Percentiles rank a stretch among this genome's conserved stretches.
phyloP scores from a whole-genome alignment of 2,329 filamentous ascomycete genomes.

The Thielaviopsis populi region DNA sequence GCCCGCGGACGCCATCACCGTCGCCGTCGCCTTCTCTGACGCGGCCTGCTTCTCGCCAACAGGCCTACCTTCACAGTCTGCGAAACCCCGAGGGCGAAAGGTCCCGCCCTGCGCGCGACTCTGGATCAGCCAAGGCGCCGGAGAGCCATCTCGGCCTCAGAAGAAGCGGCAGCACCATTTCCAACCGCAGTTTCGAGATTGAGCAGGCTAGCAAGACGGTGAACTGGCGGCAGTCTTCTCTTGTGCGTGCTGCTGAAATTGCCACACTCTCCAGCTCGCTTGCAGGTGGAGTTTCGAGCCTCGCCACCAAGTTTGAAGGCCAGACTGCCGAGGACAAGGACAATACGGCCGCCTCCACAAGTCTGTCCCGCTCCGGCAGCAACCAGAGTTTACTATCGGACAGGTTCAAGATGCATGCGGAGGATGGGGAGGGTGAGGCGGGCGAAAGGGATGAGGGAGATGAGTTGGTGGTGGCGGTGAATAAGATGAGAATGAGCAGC shows the following conservation, averaged over 20 bases:
- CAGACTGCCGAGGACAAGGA: not conserved
- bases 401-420: not conserved
- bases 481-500: conserved; percentile 17
- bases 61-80: conserved; percentile 9
- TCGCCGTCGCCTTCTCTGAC: conserved; percentile 4
- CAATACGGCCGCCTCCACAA: not conserved
- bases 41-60: conserved; percentile 7
- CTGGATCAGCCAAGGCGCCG: not conserved
- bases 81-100: conserved; percentile 7
- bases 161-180: conserved; percentile 7
- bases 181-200: conserved; percentile 13
- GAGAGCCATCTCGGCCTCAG: conserved; percentile 2
- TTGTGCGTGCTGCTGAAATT: conserved; percentile 14
- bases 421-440: not conserved
- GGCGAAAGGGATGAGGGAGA: not conserved
- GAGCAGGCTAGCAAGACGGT: conserved; percentile 6
- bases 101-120: not conserved
- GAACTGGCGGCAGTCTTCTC: conserved; percentile 9
- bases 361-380: not conserved
- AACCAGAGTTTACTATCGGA: conserved; percentile 6
- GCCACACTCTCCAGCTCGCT: conserved; percentile 21
- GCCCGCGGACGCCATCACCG: conserved; percentile 1
- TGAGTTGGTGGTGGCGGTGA: not conserved
- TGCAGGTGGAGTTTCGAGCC: conserved; percentile 24
- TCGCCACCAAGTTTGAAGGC: conserved; percentile 25